Conservation (phyloP, 2,329 filamentous ascomycete genomes). For the Aspergillus fijiensis region DNA sequence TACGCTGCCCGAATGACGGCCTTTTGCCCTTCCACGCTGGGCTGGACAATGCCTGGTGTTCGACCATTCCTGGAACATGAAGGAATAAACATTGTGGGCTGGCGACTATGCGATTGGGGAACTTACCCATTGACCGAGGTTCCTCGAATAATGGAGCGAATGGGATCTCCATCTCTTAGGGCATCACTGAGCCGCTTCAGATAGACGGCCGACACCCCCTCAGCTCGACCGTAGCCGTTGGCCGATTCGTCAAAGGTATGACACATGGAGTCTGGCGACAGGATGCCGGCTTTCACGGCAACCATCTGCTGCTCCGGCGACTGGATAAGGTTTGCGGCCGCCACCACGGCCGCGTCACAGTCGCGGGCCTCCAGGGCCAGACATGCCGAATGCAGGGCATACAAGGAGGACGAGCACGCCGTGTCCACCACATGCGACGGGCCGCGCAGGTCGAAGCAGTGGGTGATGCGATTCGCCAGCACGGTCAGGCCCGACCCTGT, state of each 20-base stretch:
- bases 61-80: neutral
- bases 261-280: conserved; percentile 32
- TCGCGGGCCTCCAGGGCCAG: neutral
- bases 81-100: too few relatives aligned
- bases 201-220: conserved; percentile 1
- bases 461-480: conserved; percentile 27
- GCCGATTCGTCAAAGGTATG: conserved; percentile 4
- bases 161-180: neutral
- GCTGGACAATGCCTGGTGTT: conserved; percentile 26
- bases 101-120: too few relatives aligned
- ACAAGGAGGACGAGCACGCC: conserved; percentile 41
- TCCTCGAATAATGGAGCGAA: conserved; percentile 17
- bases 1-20: conserved; percentile 41
- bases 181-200: conserved; percentile 4
- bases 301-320: conserved; percentile 21
- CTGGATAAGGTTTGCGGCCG: conserved; percentile 23
- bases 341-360: too few relatives aligned
- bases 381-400: conserved; percentile 41
- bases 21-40: conserved; percentile 36
- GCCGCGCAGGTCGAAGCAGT: conserved; percentile 40
- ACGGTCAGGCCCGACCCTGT: conserved; percentile 16
- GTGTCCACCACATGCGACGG: conserved; percentile 32
- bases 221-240: conserved; percentile 7
- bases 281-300: conserved; percentile 30
- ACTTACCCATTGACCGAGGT: conserved; percentile 9